These are phyloP conservation scores for Vishniacozyma victoriae DNA, from an alignment of 768 basidiomycete species.

Conservation along the genomic window DNA sequence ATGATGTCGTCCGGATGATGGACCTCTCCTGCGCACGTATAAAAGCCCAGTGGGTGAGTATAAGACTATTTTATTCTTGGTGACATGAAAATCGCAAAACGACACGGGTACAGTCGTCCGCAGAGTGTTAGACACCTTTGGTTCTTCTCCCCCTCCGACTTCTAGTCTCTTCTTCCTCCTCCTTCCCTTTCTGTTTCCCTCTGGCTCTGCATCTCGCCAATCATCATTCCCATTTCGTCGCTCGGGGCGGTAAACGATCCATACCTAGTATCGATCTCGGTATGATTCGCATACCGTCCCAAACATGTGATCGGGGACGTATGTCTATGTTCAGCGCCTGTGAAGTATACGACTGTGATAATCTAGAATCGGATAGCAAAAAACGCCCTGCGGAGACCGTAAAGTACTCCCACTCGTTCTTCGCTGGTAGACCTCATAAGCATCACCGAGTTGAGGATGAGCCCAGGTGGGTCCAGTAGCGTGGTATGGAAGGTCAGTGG, in stretches of 20 bases:
- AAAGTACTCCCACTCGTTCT: conserved; percentile 15
- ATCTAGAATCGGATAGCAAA: conserved; percentile 40
- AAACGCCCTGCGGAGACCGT: conserved; percentile 23
- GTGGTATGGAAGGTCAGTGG: conserved; percentile 3
- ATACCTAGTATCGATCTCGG: too few species aligned
- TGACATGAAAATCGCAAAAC: conserved; percentile 93
- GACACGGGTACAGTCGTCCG: conserved; percentile 57
- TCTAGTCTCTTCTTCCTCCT: too few species aligned
- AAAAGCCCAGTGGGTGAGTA: conserved; percentile 45
- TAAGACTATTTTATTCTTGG: conserved; percentile 59
- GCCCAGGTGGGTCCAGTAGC: conserved; percentile 23
- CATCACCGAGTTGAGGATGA: conserved; percentile 31
- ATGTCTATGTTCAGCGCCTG: conserved; percentile 45
- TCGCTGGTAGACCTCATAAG: conserved; percentile 15
- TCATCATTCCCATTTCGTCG: too few species aligned
- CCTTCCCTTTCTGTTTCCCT: too few species aligned
- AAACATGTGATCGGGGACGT: too few species aligned
- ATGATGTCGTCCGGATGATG: conserved; percentile 35
- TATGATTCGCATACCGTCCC: too few species aligned
- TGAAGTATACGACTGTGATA: conserved; percentile 38
- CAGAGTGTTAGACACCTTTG: conserved; percentile 95
- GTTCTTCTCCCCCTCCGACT: too few species aligned
- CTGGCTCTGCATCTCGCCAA: too few species aligned
- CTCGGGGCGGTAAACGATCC: too few species aligned
- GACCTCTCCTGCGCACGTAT: conserved; percentile 32